Base-by-base conservation (phyloP, 768 basidiomycete genomes). In the Kwoniella europaea region DNA sequence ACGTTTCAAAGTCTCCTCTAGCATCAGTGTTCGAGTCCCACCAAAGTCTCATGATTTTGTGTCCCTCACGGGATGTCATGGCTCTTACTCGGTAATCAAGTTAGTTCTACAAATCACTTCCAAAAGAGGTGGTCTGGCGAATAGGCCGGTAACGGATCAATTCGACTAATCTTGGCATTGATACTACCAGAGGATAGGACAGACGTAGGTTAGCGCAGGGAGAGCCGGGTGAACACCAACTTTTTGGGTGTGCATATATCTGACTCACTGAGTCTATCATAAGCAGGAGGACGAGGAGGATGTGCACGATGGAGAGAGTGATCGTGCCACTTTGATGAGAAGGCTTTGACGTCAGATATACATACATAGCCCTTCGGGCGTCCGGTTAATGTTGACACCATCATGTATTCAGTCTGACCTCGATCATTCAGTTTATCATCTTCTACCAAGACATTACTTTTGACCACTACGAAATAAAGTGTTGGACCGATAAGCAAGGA, bases 121-220 rank as follows among this genome's bases (percentile, higher is more conserved):
- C 44, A 20, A 22, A 24, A 41, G 59, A 35, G 46, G 18, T 50
- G 13, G 46, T 50, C 46, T 70, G 73, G 69, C 79, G 59, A 77
- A 73, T 74, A 80, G 77, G 79, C 79, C 77, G 77, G 79, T 62
- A 76, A 80, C 77, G 77, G 79, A 80, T 76, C 79, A 80, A 70
- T 73, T 74, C 66, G 79, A 69, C 75, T 78, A 70, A 57, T 72
- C 42, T 72, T 80, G 75, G 72, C 79, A 74, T 77, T 78, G 74
- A 65, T 65, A 62, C 77, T 78, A 73, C 68, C 75, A 76, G 77
- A 76, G 77, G 79, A 71, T 74, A 59, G 75, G 79, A 80, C 74
- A 62, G 68, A 55, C 72, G 72, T 80, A 74, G 79, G 79, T 74
- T 42, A 42, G 76, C 79, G 79, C 63, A 78, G 71, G 61, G 75